Evolutionary conservation across 2,329 filamentous ascomycete species (phyloP).

Genomic region (Pseudohalonectria lignicola): DNA sequence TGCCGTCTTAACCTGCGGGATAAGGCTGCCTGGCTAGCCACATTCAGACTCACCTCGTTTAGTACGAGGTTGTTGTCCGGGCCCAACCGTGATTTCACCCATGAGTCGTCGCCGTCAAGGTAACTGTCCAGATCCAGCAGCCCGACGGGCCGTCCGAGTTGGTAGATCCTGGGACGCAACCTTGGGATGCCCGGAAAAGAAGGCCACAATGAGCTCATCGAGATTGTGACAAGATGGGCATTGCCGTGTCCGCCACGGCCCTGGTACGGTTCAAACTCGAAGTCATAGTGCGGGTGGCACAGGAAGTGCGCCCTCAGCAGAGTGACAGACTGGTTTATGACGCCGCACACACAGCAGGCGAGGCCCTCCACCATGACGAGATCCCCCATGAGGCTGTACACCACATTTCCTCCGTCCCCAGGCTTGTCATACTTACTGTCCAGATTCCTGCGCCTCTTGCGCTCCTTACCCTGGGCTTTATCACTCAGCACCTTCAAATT

Average conservation of each 20-base stretch:
- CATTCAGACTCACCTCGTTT: too few species aligned
- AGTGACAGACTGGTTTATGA: constrained; percentile 32
- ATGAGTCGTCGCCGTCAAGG: constrained; percentile 33
- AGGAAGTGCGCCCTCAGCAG: constrained; percentile 38
- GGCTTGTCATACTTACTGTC: constrained; percentile 11
- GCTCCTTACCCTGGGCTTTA: constrained; percentile 41
- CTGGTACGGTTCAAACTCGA: constrained; percentile 25
- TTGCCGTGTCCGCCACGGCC: constrained; percentile 23
- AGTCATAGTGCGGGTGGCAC: constrained; percentile 32
- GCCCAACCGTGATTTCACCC: constrained; percentile 29
- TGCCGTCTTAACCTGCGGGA: too few species aligned
- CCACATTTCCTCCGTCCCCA: constrained; percentile 25
- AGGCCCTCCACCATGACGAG: constrained; percentile 35
- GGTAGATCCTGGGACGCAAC: constrained; percentile 21
- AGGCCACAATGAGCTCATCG: constrained; percentile 13
- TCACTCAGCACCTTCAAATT: constrained; percentile 50
- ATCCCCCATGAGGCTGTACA: constrained; percentile 32
- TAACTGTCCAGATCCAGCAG: constrained; percentile 33
- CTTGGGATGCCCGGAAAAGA: constrained; percentile 7
- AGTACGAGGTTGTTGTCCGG: constrained; percentile 21
- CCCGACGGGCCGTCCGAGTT: constrained; percentile 29
- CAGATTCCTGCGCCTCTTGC: constrained; percentile 28
- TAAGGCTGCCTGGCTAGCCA: too few species aligned
- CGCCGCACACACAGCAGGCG: constrained; percentile 39
- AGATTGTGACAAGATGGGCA: constrained; percentile 30